Conservation (phyloP, 78 protist species). For the Protostelium mycophagum region DNA sequence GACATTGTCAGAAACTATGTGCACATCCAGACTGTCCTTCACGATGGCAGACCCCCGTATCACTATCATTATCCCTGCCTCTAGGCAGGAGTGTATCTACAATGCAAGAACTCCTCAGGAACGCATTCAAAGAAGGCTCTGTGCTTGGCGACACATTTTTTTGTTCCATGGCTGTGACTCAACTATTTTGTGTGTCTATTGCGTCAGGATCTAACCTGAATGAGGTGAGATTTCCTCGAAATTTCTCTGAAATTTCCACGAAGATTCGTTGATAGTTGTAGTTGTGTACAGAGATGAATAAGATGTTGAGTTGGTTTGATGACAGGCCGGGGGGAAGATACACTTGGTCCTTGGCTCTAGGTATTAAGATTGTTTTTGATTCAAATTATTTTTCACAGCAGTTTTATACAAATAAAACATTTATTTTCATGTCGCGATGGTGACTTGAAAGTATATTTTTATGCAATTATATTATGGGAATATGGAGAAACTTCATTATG, state of each 20-base stretch:
- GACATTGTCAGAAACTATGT: neutral
- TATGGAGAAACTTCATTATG: too few species aligned
- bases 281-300: neutral
- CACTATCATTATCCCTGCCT: neutral
- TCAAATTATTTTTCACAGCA: too few species aligned
- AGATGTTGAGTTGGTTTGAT: neutral
- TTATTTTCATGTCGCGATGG: too few species aligned
- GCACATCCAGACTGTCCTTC: neutral
- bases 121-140: neutral
- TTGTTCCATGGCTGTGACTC: neutral
- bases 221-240: neutral
- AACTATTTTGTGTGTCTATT: neutral
- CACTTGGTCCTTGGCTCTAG: too few species aligned
- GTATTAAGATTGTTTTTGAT: too few species aligned
- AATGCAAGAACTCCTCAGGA: neutral
- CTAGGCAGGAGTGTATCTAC: neutral
- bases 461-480: too few species aligned
- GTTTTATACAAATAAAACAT: too few species aligned
- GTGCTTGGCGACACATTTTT: neutral
- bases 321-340: too few species aligned
- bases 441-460: too few species aligned
- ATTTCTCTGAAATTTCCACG: too few species aligned
- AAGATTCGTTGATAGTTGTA: neutral
- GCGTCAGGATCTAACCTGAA: neutral
- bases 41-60: neutral